Evolutionary conservation across 2,329 filamentous ascomycete genomes (phyloP), one percentile per base, ranked within the genome.

Genomic region (Berkeleyomyces rouxiae): DNA sequence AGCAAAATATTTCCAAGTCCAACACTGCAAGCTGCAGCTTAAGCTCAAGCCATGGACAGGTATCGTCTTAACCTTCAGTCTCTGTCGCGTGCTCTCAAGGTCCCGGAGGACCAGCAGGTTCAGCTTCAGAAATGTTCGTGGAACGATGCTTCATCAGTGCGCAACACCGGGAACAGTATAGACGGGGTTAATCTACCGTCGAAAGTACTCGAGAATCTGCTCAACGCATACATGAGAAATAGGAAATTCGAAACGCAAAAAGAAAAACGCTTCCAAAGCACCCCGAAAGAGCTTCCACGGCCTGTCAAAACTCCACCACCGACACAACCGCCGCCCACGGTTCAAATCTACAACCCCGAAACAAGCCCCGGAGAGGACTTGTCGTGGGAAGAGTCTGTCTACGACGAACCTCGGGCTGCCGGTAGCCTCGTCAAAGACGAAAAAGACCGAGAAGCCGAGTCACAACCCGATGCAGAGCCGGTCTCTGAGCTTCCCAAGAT

Each of bases 121-220:
- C n/a, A 39, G 36, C 63, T 64, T 3, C 23, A 64, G 39, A 37
- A 42, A 11, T n/a, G 51, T 7, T 11, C 59, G 2, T 61, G 58
- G 49, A 31, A 64, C 46, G 39, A 61, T 47, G 37, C 31, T 13
- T 36, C 23, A 11, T 33, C 53, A 3, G 46, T 7, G 10, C 51
- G 37, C 6, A 43, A 33, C 10, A 64, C 63, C 4, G 63, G 63
- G 43, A n/a, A 33, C 9, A n/a, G 36, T 23, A 46, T 61, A 4
- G 63, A 64, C 7, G 63, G 55, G 6, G 47, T 64, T 37, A 31
- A 60, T 31, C 59, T 64, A 4, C 63, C 63, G 7, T 7, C 42
- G 13, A 31, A n/a, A 5, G 59, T 61, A 2, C 33, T 64, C 10
- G 7, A 37, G 4, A 61, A 64, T 37, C 33, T 64, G 13, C 39